phyloP scores from a whole-genome alignment of 306 rosid species.

The Malus asiatica region DNA sequence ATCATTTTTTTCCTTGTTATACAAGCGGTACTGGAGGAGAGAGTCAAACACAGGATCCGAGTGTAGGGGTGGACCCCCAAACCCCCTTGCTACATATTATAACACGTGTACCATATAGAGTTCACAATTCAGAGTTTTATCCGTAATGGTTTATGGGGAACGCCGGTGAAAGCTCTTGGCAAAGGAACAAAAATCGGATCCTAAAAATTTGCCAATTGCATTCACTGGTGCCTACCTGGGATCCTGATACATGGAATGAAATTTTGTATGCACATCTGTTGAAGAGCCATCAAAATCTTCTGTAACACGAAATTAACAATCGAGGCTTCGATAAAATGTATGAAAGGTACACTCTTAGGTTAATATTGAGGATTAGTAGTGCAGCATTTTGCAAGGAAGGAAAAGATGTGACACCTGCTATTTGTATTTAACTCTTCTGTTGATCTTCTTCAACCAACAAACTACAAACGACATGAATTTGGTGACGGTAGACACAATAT shows the following conservation, averaged over 20 bases:
- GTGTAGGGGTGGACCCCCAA: too few species aligned
- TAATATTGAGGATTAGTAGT: background rate
- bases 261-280: conserved; percentile 68
- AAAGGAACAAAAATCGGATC: conserved; percentile 68
- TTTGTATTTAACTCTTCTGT: background rate
- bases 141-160: conserved; percentile 44
- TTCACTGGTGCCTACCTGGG: conserved; percentile 95
- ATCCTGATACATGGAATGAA: conserved; percentile 89
- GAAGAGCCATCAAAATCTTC: conserved; percentile 42
- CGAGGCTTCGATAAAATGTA: background rate
- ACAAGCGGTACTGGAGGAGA: too few species aligned
- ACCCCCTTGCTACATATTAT: too few species aligned
- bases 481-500: background rate
- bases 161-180: conserved; percentile 77
- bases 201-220: conserved; percentile 69
- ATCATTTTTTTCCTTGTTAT: too few species aligned
- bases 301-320: conserved; percentile 4
- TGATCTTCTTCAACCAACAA: background rate
- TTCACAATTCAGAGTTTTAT: too few species aligned
- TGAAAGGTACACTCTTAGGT: background rate
- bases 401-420: background rate
- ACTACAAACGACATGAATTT: background rate
- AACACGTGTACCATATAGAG: too few species aligned
- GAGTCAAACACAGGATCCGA: too few species aligned
- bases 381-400: background rate